phyloP scores from a whole-genome alignment of 352 stramenopile genomes.

The Peronosclerospora sorghi region DNA sequence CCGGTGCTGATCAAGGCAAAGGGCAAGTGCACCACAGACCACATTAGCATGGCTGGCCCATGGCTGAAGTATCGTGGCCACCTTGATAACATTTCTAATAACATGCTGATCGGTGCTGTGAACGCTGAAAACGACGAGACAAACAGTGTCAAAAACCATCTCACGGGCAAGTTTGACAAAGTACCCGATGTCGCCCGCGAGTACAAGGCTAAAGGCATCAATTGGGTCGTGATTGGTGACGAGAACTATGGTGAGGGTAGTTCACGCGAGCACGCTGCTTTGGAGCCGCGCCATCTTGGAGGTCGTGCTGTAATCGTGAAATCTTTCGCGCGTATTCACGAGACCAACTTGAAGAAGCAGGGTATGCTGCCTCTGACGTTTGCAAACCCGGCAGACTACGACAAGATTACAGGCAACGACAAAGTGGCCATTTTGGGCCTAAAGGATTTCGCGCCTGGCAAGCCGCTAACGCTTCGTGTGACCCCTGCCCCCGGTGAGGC shows the following conservation, averaged over 20 bases:
- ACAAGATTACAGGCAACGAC: conserved; percentile 87
- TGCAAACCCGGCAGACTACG: conserved; percentile 87
- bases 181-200: conserved; percentile 81
- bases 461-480: conserved; percentile 80
- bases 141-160: conserved; percentile 88
- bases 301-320: conserved; percentile 87
- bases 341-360: conserved; percentile 95
- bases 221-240: conserved; percentile 88
- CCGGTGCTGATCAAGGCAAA: conserved; percentile 91
- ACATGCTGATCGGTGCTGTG: conserved; percentile 88
- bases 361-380: conserved; percentile 90
- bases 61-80: conserved; percentile 93
- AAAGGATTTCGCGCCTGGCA: conserved; percentile 73
- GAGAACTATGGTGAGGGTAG: conserved; percentile 92
- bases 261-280: conserved; percentile 86
- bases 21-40: conserved; percentile 92
- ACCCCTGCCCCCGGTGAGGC: conserved; percentile 43
- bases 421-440: conserved; percentile 87
- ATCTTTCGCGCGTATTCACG: conserved; percentile 91
- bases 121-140: conserved; percentile 89
- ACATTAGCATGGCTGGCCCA: conserved; percentile 90
- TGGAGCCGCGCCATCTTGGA: conserved; percentile 87
- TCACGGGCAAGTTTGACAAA: conserved; percentile 81
- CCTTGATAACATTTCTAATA: conserved; percentile 93
- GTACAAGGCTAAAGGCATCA: conserved; percentile 86